Base-by-base conservation (phyloP, 2,329 filamentous ascomycete genomes). In the Colletotrichum sp. region DNA sequence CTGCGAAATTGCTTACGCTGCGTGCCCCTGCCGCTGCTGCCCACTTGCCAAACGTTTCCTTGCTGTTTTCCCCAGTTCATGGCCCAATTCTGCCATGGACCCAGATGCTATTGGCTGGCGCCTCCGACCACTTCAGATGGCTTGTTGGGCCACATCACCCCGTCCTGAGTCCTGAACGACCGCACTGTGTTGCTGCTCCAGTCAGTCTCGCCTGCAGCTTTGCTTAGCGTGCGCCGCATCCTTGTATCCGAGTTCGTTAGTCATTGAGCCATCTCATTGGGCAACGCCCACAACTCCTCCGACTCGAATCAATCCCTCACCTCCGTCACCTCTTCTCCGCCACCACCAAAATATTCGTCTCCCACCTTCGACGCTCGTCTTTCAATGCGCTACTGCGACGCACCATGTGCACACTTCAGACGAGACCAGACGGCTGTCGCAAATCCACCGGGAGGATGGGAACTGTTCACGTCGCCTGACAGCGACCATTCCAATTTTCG, bases 21-120 rank as follows among this genome's bases (percentile, higher is more conserved):
- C 28, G 36, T 30, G 69, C 62, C 34, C 62, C 36, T 64, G 28
- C 55, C 55, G 39, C 62, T 28, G 36, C 57, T 57, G 39, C 39
- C 55, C 63, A 73, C 64, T 64, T 57, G 30, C 55, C 62, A 59
- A 55, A 28, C 32, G 15, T 39, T 72, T 72, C 68, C 68, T 39
- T 72, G 57, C 34, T 48, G 18, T 34, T 13, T 64, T 48, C 39
- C 57, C 71, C 71, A 71, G 60, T 63, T 65, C 68, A 71, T 77
- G 75, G 57, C 75, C 75, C 36, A 72, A 75, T 77, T 75, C 75
- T 77, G 67, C 48, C 68, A 64, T 67, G 60, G 15, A 34, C 52
- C 30, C 9, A n/a, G 24, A 22, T 75, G 55, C 32, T 22, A 77
- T 75, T 77, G 75, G 75, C 75, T 75, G 63, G 71, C 57, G 39